A percentile compares a stretch with the other conserved stretches of the same genome.
These are phyloP conservation scores for Septoria linicola DNA, from an alignment of 2,329 filamentous ascomycete genomes.

Conservation along the genomic window DNA sequence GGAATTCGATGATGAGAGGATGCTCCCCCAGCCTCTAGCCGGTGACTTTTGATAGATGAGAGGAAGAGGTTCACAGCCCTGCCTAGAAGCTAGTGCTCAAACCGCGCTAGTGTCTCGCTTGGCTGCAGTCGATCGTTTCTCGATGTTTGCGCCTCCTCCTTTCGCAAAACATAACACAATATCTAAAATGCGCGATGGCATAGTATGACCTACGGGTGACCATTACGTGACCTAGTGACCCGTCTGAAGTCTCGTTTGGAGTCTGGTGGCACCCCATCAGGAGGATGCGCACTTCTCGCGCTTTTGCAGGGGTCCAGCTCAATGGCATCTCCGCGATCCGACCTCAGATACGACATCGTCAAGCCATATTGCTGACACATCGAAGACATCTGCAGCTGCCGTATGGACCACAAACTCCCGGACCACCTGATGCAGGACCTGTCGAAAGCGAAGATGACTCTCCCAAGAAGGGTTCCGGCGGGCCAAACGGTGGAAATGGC, in stretches of 20 bases:
- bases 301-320: conserved; percentile 14
- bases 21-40: no score
- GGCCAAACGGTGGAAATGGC: conserved; percentile 14
- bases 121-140: no score
- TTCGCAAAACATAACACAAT: no score
- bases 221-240: no score
- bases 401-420: conserved; percentile 22
- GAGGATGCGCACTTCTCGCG: conserved; percentile 15
- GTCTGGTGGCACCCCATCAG: conserved; percentile 1
- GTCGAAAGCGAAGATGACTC: conserved; percentile 22
- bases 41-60: no score
- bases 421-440: conserved; percentile 24
- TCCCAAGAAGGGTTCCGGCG: conserved; percentile 8
- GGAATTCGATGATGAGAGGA: no score
- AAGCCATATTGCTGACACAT: conserved; percentile 4
- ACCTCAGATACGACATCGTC: conserved; percentile 7
- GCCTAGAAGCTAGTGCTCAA: no score
- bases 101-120: no score
- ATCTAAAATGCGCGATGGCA: no score
- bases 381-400: conserved; percentile 16
- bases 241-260: not conserved
- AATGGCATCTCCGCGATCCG: conserved; percentile 13
- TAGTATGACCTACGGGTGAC: no score
- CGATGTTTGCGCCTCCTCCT: no score
- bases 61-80: no score